Percentiles rank a stretch among this genome's conserved stretches.
Evolutionary conservation across 163 green algal genomes (phyloP).

Genomic region (Picocystis sp.): DNA sequence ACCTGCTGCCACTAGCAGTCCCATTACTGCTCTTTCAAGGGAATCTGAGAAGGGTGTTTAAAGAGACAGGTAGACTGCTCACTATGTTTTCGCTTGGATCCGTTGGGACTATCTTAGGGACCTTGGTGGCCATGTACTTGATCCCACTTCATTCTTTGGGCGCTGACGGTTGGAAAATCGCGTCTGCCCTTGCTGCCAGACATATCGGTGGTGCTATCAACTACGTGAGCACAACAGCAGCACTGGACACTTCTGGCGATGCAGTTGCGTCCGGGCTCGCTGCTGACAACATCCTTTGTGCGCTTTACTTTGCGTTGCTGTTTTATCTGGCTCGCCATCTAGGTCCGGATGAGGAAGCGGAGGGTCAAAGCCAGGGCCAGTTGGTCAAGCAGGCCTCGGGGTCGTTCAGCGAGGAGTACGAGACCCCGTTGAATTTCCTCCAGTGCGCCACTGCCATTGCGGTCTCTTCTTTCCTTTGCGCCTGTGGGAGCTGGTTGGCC

Average conservation of each 20-base stretch:
- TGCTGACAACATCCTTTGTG: constrained; percentile 78
- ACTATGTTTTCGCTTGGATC: constrained; percentile 52
- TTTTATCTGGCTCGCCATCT: constrained; percentile 53
- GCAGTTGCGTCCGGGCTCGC: constrained; percentile 52
- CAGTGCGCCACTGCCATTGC: constrained; percentile 35
- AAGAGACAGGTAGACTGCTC: constrained; percentile 52
- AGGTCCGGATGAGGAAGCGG: constrained; percentile 17
- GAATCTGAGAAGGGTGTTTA: constrained; percentile 47
- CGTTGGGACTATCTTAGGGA: constrained; percentile 35
- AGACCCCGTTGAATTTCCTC: constrained; percentile 21
- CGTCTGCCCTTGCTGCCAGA: constrained; percentile 50
- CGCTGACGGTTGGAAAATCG: constrained; percentile 56
- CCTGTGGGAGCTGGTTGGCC: constrained; percentile 24
- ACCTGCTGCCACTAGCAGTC: constrained; percentile 75
- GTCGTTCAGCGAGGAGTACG: not conserved
- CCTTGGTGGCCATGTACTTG: constrained; percentile 35
- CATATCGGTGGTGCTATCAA: constrained; percentile 89
- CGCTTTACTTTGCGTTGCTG: constrained; percentile 69
- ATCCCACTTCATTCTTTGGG: constrained; percentile 42
- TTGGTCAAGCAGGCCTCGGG: not conserved
- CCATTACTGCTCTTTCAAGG: constrained; percentile 72
- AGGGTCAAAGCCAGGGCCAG: not conserved
- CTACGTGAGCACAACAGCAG: constrained; percentile 73
- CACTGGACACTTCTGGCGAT: constrained; percentile 34
- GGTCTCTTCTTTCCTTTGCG: constrained; percentile 37